These are phyloP conservation scores for Plasmopara halstedii DNA, from an alignment of 352 stramenopile genomes.

Conservation along the genomic window DNA sequence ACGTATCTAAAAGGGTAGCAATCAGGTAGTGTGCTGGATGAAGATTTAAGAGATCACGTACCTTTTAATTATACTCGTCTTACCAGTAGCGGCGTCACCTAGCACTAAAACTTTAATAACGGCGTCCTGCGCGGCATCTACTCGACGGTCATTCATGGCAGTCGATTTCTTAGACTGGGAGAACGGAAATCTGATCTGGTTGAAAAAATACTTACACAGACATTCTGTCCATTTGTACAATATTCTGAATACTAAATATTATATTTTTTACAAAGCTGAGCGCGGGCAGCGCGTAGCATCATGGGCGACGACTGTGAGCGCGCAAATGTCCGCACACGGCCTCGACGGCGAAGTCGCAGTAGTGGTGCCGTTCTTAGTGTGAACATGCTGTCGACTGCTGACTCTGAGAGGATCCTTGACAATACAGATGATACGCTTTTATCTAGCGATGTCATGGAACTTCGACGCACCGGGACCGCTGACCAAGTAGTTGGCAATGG, in stretches of 20 bases:
- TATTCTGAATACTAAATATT: no score
- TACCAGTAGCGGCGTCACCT: conserved; percentile 85
- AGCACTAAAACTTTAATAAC: conserved; percentile 91
- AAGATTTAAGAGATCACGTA: conserved; percentile 23
- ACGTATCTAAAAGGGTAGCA: conserved; percentile 49
- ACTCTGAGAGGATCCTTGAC: conserved; percentile 1
- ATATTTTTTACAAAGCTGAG: not conserved
- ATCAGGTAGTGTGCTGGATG: not conserved
- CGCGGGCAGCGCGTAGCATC: not conserved
- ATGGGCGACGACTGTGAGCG: conserved; percentile 22
- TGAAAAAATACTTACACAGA: no score
- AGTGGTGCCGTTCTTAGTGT: conserved; percentile 87
- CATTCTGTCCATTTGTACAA: no score
- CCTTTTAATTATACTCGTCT: conserved; percentile 91
- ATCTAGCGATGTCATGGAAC: conserved; percentile 28
- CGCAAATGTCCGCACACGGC: conserved; percentile 11
- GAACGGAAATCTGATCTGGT: no score
- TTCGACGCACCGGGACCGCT: conserved; percentile 31
- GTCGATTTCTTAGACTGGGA: conserved; percentile 6
- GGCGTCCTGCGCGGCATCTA: conserved; percentile 75
- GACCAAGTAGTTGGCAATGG: conserved; percentile 17
- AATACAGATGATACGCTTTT: conserved; percentile 15
- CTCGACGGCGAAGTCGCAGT: conserved; percentile 44
- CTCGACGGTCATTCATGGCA: conserved; percentile 53
- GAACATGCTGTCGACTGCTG: conserved; percentile 33